Evolutionary conservation across 495 filamentous ascomycete species (phyloP).

Genomic region (Hypoxylon fuscum): DNA sequence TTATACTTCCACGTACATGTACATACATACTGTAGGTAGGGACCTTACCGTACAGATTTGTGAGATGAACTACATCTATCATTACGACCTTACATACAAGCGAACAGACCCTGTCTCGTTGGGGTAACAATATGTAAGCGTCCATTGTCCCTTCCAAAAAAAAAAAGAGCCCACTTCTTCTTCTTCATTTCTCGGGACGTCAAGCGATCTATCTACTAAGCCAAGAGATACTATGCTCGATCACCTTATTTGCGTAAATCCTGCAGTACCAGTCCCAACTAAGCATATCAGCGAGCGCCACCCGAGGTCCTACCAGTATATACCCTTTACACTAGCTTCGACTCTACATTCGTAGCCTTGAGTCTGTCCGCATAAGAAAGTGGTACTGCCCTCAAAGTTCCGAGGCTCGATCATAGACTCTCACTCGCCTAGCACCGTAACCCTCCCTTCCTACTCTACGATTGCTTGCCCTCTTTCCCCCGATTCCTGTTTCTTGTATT

Average conservation of each 20-base stretch:
- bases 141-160: neutral
- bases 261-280: constrained; percentile 2
- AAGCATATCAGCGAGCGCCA: constrained; percentile 13
- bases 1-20: neutral
- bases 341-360: constrained; percentile 13
- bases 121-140: constrained; percentile 13
- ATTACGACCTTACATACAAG: constrained; percentile 34
- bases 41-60: constrained; percentile 8
- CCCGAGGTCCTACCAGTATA: constrained; percentile 2
- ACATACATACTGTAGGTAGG: neutral
- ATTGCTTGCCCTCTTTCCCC: neutral
- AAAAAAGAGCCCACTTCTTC: constrained; percentile 8
- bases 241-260: constrained; percentile 16
- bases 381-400: neutral
- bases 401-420: neutral
- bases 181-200: constrained; percentile 7
- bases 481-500: neutral
- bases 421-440: constrained; percentile 8
- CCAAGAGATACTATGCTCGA: constrained; percentile 9
- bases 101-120: constrained; percentile 17
- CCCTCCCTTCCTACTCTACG: neutral
- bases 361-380: constrained; percentile 15
- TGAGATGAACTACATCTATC: constrained; percentile 2
- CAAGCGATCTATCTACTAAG: constrained; percentile 10
- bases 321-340: neutral